These are phyloP conservation scores for Cyclostephanos tholiformis DNA, from an alignment of 108 stramenopile species.

Conservation along the genomic window DNA sequence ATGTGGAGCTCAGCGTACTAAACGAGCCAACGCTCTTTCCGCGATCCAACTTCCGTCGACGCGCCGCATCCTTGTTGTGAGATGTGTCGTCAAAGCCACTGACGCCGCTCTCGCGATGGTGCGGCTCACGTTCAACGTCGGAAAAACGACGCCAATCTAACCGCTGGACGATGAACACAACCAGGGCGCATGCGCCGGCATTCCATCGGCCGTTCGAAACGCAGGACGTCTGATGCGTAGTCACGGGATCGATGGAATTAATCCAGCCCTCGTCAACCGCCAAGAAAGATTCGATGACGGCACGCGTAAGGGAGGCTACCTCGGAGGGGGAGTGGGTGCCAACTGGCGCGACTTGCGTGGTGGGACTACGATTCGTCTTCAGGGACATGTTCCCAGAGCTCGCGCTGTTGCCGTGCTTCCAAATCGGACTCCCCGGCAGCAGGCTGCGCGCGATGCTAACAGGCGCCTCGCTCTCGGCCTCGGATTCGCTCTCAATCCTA, in stretches of 20 bases:
- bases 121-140: conserved; percentile 48
- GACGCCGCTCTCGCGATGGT: conserved; percentile 49
- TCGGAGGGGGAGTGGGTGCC: conserved; percentile 77
- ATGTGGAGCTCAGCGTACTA: conserved; percentile 72
- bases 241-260: conserved; percentile 82
- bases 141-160: conserved; percentile 68
- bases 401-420: conserved; percentile 40
- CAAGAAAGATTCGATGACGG: conserved; percentile 79
- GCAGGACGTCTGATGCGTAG: conserved; percentile 82
- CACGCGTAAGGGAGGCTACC: conserved; percentile 67
- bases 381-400: conserved; percentile 77
- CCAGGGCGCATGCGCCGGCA: conserved; percentile 83
- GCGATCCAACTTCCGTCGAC: conserved; percentile 73
- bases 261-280: conserved; percentile 89
- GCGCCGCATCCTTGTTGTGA: conserved; percentile 78
- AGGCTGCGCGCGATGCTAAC: conserved; percentile 43
- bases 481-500: conserved; percentile 29
- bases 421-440: conserved; percentile 27
- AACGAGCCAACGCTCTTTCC: conserved; percentile 75
- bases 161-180: conserved; percentile 73
- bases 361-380: conserved; percentile 63
- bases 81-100: conserved; percentile 63
- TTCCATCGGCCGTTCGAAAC: conserved; percentile 86
- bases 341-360: conserved; percentile 50
- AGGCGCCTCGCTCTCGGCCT: conserved; percentile 46